Conservation (phyloP, 2,329 filamentous ascomycete species). For the Orbilia brochopaga region DNA sequence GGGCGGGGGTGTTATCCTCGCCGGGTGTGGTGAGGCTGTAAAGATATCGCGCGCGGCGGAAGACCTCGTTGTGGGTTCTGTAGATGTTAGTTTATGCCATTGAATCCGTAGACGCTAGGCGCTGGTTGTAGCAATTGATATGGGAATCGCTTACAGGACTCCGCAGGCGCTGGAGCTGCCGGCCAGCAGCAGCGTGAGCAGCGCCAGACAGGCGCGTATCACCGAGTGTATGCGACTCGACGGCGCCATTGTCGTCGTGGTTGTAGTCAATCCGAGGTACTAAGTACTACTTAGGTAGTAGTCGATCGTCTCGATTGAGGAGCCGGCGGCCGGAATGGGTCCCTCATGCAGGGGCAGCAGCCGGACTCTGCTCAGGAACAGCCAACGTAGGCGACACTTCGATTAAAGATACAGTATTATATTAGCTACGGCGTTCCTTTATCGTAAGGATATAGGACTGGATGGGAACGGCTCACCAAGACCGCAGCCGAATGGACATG, state of each 20-base stretch:
- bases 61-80: conserved; percentile 54
- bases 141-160: conserved; percentile 25
- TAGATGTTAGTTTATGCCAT: too few relatives aligned
- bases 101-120: too few relatives aligned
- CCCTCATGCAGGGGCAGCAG: neutral
- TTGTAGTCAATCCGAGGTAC: too few relatives aligned
- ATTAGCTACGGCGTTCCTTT: too few relatives aligned
- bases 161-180: conserved; percentile 27
- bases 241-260: neutral
- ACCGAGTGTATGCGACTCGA: conserved; percentile 31
- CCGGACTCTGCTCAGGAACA: neutral
- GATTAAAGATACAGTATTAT: too few relatives aligned
- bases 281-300: neutral
- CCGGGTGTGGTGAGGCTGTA: conserved; percentile 52
- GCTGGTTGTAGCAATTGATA: neutral
- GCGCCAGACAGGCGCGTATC: conserved; percentile 26
- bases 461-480: too few relatives aligned
- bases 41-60: conserved; percentile 53
- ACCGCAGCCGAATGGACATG: neutral
- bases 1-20: conserved; percentile 28
- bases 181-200: conserved; percentile 14
- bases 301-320: neutral
- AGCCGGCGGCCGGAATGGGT: neutral
- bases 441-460: too few relatives aligned
- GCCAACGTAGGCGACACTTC: neutral